A percentile compares a stretch with the other conserved stretches of the same genome.
These are phyloP conservation scores for Penicillium brevicompactum DNA, from an alignment of 2,329 filamentous ascomycete genomes.

Conservation along the genomic window DNA sequence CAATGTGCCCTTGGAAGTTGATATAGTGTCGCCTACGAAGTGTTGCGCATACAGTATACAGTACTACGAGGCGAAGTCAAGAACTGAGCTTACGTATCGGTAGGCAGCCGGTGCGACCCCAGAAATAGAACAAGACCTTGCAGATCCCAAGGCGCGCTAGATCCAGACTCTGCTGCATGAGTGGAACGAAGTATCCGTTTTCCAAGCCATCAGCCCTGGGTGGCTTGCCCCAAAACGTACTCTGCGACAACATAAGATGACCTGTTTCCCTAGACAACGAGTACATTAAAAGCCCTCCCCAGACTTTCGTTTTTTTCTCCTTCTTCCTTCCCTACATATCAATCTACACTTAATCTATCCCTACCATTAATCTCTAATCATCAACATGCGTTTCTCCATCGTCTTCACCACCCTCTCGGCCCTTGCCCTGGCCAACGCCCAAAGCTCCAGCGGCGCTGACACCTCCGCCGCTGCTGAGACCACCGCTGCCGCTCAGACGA, in stretches of 20 bases:
- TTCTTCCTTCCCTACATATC: constrained; percentile 4
- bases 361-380: constrained; percentile 13
- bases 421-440: constrained; percentile 45
- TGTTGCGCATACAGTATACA: background rate
- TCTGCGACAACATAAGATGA: constrained; percentile 3
- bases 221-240: constrained; percentile 1
- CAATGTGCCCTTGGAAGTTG: background rate
- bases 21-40: background rate
- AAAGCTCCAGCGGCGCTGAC: constrained; percentile 30
- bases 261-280: constrained; percentile 14
- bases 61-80: background rate
- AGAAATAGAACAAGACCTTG: constrained; percentile 26
- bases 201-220: background rate
- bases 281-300: constrained; percentile 2
- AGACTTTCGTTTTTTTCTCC: constrained; percentile 2
- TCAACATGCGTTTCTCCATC: constrained; percentile 51
- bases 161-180: constrained; percentile 6
- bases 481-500: background rate
- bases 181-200: constrained; percentile 11
- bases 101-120: constrained; percentile 19
- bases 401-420: constrained; percentile 48
- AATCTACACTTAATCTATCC: background rate
- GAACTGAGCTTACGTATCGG: constrained; percentile 11
- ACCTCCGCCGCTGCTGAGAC: background rate
- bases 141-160: constrained; percentile 20